A percentile compares a stretch with the other conserved stretches of the same genome.
Evolutionary conservation across 108 stramenopile species (phyloP).

Genomic region (Asterionellopsis glacialis): DNA sequence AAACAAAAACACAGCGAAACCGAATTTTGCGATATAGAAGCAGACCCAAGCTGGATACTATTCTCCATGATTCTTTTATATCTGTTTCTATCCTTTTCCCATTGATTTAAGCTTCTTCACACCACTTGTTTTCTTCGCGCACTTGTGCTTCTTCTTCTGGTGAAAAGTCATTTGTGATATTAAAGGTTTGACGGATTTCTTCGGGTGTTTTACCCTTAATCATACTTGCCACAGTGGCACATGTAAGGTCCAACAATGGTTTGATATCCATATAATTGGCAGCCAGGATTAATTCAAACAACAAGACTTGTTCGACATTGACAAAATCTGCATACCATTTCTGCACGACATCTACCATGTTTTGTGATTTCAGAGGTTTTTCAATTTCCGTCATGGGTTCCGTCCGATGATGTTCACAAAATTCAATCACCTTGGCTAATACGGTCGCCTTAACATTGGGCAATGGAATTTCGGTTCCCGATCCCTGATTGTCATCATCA

Average conservation of each 20-base stretch:
- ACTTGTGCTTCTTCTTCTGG: constrained; percentile 99
- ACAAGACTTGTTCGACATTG: constrained; percentile 92
- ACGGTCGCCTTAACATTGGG: constrained; percentile 93
- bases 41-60: too few relatives aligned
- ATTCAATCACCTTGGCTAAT: constrained; percentile 97
- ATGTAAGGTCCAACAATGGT: constrained; percentile 96
- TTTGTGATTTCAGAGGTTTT: constrained; percentile 95
- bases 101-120: constrained; percentile 97
- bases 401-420: constrained; percentile 85
- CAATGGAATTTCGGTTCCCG: constrained; percentile 91
- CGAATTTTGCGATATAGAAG: too few relatives aligned
- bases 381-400: constrained; percentile 99
- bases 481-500: constrained; percentile 81
- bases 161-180: constrained; percentile 98
- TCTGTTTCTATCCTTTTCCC: too few relatives aligned
- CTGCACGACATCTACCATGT: constrained; percentile 98
- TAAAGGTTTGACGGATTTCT: constrained; percentile 96
- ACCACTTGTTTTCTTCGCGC: constrained; percentile 99
- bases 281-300: constrained; percentile 98
- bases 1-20: too few relatives aligned
- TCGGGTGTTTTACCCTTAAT: constrained; percentile 99
- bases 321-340: constrained; percentile 99
- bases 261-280: constrained; percentile 99
- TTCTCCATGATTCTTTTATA: too few relatives aligned
- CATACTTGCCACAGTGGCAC: constrained; percentile 98